phyloP scores from a whole-genome alignment of 768 basidiomycete genomes.

The Ramaria sp. region DNA sequence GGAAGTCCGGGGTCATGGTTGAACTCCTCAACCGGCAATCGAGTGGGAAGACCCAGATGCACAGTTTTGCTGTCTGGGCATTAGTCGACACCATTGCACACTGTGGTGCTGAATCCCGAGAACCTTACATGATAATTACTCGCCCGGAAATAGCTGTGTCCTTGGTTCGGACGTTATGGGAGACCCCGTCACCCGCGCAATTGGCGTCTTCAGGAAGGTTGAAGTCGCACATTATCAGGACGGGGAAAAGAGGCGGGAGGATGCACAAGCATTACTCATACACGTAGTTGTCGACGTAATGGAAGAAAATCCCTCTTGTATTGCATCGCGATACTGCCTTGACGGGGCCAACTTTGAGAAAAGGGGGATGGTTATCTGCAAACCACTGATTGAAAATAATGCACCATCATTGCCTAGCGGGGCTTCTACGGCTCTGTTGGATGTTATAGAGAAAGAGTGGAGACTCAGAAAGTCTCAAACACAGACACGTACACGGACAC shows the following conservation, averaged over 20 bases:
- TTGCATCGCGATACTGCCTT: not conserved
- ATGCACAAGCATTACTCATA: not conserved
- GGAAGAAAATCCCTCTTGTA: not conserved
- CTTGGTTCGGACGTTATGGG: not conserved
- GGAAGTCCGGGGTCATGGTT: slow-evolving; percentile 1
- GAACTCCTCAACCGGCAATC: slow-evolving; percentile 5
- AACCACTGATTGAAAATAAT: not conserved
- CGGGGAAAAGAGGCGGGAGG: not conserved
- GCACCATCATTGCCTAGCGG: not conserved
- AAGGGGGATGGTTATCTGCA: slow-evolving; percentile 3
- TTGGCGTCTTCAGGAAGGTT: not conserved
- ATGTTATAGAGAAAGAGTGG: too few relatives aligned
- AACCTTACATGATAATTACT: not conserved
- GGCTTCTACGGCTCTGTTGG: not conserved
- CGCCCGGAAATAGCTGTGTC: not conserved
- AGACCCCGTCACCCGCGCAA: slow-evolving; percentile 3
- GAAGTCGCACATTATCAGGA: slow-evolving; percentile 2
- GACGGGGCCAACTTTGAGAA: not conserved
- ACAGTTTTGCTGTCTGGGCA: slow-evolving; percentile 2
- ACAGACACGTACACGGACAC: too few relatives aligned
- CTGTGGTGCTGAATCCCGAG: slow-evolving; percentile 2
- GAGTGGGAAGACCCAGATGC: not conserved
- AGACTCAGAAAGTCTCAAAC: too few relatives aligned
- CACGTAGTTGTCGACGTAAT: not conserved
- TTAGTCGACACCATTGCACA: slow-evolving; percentile 2